A percentile compares a stretch with the other conserved stretches of the same genome.
Conservation (phyloP, 345 rosid genomes). For the Cardiospermum halicacabum region DNA sequence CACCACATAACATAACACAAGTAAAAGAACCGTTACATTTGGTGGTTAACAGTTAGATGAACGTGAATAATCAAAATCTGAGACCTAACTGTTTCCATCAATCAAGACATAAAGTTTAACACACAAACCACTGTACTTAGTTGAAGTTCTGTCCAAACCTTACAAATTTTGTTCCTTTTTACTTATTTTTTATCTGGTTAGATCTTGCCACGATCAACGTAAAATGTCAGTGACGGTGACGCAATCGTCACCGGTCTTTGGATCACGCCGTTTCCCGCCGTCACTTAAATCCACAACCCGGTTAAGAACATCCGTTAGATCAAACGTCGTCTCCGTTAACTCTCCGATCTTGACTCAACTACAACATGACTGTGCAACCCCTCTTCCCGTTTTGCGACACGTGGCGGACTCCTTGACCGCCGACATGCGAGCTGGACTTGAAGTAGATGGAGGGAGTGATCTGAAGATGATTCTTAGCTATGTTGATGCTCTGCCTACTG, state of each 20-base stretch:
- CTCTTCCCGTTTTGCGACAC: conserved; percentile 51
- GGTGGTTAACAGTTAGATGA: conserved; percentile 16
- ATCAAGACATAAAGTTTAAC: conserved; percentile 13
- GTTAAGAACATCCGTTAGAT: conserved; percentile 43
- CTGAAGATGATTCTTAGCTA: conserved; percentile 79
- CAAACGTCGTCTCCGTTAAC: conserved; percentile 28
- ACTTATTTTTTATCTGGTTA: conserved; percentile 12
- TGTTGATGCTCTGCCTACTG: conserved; percentile 70
- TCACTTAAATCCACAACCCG: conserved; percentile 22
- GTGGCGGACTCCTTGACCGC: conserved; percentile 64
- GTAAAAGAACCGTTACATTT: conserved; percentile 25
- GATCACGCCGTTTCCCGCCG: conserved; percentile 37
- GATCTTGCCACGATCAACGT: conserved; percentile 26
- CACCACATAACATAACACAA: background rate
- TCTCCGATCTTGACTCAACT: conserved; percentile 56
- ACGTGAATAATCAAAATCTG: background rate
- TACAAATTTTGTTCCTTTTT: conserved; percentile 6
- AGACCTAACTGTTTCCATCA: conserved; percentile 17
- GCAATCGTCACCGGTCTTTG: conserved; percentile 31
- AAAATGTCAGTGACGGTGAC: conserved; percentile 40
- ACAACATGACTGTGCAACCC: conserved; percentile 64
- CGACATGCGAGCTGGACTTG: conserved; percentile 74
- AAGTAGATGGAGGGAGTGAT: conserved; percentile 63
- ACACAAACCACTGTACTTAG: background rate
- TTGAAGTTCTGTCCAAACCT: conserved; percentile 22